Evolutionary conservation across 1,139 yeast species (phyloP).

Genomic region (Suhomyces panamericanus): DNA sequence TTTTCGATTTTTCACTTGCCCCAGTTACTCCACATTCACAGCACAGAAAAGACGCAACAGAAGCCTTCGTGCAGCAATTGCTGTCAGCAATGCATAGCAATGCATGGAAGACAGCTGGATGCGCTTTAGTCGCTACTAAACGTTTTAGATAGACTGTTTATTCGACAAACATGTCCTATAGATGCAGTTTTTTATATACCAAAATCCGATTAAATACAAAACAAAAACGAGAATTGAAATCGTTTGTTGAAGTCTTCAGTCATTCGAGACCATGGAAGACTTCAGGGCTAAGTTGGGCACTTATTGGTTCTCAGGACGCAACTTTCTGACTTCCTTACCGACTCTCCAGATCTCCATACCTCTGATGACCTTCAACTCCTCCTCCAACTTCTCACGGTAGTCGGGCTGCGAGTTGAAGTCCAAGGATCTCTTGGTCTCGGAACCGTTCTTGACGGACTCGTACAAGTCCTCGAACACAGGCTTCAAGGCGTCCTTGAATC

Average conservation of each 20-base stretch:
- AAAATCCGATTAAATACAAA: slow-evolving; percentile 18
- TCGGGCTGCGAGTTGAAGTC: slow-evolving; percentile 97
- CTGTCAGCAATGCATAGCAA: no score
- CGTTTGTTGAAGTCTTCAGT: slow-evolving; percentile 22
- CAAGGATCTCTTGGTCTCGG: slow-evolving; percentile 96
- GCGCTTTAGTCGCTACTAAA: no score
- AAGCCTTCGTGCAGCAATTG: neutral
- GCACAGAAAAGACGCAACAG: neutral
- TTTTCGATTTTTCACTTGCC: neutral
- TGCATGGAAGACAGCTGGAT: no score
- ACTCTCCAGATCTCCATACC: slow-evolving; percentile 99
- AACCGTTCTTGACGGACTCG: slow-evolving; percentile 92
- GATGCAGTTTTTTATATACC: slow-evolving; percentile 22
- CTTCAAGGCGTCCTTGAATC: slow-evolving; percentile 97
- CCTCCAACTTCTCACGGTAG: slow-evolving; percentile 95
- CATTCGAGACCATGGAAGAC: slow-evolving; percentile 35
- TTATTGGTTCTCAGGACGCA: slow-evolving; percentile 98
- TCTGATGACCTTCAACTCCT: slow-evolving; percentile 90
- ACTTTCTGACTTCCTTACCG: slow-evolving; percentile 99
- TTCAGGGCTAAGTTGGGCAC: slow-evolving; percentile 7
- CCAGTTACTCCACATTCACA: neutral
- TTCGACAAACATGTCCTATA: slow-evolving; percentile 44
- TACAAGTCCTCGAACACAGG: slow-evolving; percentile 96
- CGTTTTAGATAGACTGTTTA: slow-evolving; percentile 27
- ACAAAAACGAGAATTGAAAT: slow-evolving; percentile 27